phyloP scores from a whole-genome alignment of 441 rosid genomes.

The Adansonia gregorii region DNA sequence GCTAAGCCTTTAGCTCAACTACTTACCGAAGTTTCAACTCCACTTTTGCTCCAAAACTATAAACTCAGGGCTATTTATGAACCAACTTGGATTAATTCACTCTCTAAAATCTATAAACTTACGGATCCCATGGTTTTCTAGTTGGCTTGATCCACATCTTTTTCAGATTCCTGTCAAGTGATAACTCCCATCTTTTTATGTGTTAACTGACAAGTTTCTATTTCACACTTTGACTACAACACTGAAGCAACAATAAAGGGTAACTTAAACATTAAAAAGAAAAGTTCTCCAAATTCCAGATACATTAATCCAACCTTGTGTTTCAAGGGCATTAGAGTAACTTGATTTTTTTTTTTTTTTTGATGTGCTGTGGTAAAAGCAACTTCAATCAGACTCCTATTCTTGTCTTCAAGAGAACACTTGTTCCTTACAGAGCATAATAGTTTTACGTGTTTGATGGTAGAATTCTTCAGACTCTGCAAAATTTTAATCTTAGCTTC shows the following conservation, averaged over 20 bases:
- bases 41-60: neutral
- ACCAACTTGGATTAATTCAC: neutral
- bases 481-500: neutral
- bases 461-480: neutral
- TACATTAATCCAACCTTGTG: neutral
- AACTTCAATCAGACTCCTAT: neutral
- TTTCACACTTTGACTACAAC: neutral
- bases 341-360: neutral
- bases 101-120: neutral
- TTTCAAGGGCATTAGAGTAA: neutral
- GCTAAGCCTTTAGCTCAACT: no score
- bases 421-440: neutral
- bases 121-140: neutral
- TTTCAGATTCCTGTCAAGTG: neutral
- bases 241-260: neutral
- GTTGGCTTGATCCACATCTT: neutral
- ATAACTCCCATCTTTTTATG: neutral
- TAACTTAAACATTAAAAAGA: neutral
- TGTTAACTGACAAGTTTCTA: neutral
- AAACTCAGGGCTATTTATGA: neutral
- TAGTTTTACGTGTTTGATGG: neutral
- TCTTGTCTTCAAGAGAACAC: neutral
- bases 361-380: neutral
- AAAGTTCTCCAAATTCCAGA: neutral
- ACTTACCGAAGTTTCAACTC: neutral